Evolutionary conservation across 2,329 filamentous ascomycete species (phyloP), one percentile per base, ranked within the genome.

Genomic region (Tolypocladium nubicola): DNA sequence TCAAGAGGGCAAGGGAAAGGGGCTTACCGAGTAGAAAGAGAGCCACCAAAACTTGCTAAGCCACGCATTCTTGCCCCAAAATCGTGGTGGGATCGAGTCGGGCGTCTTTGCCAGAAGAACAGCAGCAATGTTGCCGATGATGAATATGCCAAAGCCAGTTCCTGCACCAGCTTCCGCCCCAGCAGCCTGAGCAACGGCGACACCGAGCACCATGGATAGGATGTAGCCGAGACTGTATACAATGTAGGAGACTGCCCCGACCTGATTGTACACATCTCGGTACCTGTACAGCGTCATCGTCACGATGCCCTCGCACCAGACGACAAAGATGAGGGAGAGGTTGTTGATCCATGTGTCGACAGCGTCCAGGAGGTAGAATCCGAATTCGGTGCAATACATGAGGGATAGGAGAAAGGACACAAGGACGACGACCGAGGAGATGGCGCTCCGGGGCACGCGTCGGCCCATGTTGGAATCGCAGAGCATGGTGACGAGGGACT

Each of bases 301-400:
- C 59, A 74, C 75, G 54, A 80, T 70, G 52, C 78, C 67, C 70
- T 82, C 67, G 49, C 75, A 65, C 74, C 77, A 73, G 58, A 83
- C 72, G 49, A 81, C 73, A 63, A 83, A 75, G 59, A 82, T 72
- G 13, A 82, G 67, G 13, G 75, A 69, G 3, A 79, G 62, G 54
- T 81, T 78, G 63, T 80, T 82, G 61, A 81, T 73, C 71, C 75
- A 82, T 11, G 73, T 69, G 54, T 82, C 80, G 4, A 81, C 71
- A 0, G 77, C 79, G 57, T 79, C 75, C 0, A 82, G 70, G 0
- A 79, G 67, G 57, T 77, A 76, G 62, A 79, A 82, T 2, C 45
- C 45, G 2, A 47, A 47, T 4, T 0, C 71, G 0, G 79, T 80
- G 64, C 79, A 80, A 60, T 81, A 82, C 0, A 77, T 73, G 2